Evolutionary conservation across 2,329 filamentous ascomycete genomes (phyloP).

Genomic region (Cryphonectria parasitica): DNA sequence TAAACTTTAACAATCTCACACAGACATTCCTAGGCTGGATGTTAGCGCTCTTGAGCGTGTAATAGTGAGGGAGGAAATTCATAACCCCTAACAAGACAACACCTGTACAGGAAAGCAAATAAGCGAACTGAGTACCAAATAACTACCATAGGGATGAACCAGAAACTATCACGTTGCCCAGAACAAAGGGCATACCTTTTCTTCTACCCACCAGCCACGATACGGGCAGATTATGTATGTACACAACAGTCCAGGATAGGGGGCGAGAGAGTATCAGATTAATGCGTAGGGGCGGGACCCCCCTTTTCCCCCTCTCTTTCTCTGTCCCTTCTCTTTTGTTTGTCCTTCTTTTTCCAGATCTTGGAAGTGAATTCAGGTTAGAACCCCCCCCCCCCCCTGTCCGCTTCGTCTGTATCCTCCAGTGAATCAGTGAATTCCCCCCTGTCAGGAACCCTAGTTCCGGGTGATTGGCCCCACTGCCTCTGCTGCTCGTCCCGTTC

Average conservation of each 20-base stretch:
- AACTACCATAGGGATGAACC: neutral
- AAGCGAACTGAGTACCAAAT: too few species aligned
- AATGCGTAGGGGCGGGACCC: neutral
- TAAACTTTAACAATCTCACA: conserved; percentile 14
- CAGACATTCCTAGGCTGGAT: conserved; percentile 12
- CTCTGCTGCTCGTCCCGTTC: conserved; percentile 17
- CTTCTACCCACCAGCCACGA: neutral
- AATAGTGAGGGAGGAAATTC: neutral
- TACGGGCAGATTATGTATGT: neutral
- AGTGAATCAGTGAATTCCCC: neutral
- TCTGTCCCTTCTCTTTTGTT: neutral
- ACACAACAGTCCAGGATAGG: neutral
- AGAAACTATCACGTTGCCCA: neutral
- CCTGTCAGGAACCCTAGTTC: conserved; percentile 3
- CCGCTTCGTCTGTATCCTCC: neutral
- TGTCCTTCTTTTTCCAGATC: neutral
- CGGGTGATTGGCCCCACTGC: conserved; percentile 5
- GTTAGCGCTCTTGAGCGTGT: conserved; percentile 2
- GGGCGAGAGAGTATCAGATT: neutral
- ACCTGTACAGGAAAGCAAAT: too few species aligned
- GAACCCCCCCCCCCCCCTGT: neutral
- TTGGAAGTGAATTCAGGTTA: neutral
- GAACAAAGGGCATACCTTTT: neutral
- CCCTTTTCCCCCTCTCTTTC: neutral
- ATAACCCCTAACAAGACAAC: too few species aligned